Conservation (phyloP, 352 stramenopile species). For the Blastocystis sp. region DNA sequence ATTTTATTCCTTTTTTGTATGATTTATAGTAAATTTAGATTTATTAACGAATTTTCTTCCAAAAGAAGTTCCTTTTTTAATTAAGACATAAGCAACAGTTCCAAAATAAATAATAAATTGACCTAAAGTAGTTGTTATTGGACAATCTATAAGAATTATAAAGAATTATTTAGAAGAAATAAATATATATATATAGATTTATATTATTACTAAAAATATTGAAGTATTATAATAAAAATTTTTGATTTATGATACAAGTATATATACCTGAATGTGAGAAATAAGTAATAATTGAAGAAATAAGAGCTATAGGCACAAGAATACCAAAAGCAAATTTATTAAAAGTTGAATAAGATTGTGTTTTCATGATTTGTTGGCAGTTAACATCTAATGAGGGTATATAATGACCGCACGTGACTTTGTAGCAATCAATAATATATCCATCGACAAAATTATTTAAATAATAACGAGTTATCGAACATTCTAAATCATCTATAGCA, state of each 20-base stretch:
- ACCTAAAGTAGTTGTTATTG: no score
- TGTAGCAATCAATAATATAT: constrained; percentile 70
- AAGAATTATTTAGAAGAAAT: no score
- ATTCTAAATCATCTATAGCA: constrained; percentile 72
- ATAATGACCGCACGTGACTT: constrained; percentile 58
- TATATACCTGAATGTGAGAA: constrained; percentile 8
- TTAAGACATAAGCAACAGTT: constrained; percentile 48
- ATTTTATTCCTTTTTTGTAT: no score
- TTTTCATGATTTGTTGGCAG: constrained; percentile 54
- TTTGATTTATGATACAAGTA: constrained; percentile 43
- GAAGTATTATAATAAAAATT: background rate
- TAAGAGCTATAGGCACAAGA: constrained; percentile 23
- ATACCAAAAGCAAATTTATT: constrained; percentile 48
- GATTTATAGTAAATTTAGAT: no score
- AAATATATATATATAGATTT: background rate
- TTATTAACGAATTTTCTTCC: constrained; percentile 53
- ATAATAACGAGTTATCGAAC: constrained; percentile 75
- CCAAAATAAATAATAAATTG: constrained; percentile 48
- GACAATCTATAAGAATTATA: no score
- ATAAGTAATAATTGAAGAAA: constrained; percentile 50
- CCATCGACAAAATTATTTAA: constrained; percentile 84
- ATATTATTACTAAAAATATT: background rate
- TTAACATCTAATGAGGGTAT: constrained; percentile 46
- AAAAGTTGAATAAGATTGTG: constrained; percentile 7
- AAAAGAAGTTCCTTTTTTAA: constrained; percentile 56